A percentile compares a stretch with the other conserved stretches of the same genome.
These are phyloP conservation scores for Cyathus striatus DNA, from an alignment of 768 basidiomycete species.

Conservation along the genomic window DNA sequence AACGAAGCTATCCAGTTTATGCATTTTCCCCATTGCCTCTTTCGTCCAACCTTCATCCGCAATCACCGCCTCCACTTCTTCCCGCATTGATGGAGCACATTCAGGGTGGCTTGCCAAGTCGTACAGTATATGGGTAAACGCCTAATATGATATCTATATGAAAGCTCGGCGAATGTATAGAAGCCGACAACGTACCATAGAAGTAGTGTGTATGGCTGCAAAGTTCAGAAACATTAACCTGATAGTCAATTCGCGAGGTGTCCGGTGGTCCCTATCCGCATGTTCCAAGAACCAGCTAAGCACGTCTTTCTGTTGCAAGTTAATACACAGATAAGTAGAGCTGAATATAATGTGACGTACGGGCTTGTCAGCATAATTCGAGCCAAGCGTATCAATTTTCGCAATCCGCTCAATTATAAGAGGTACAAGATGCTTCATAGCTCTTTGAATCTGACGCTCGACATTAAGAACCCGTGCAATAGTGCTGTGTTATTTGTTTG, in stretches of 20 bases:
- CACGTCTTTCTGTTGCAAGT: slow-evolving; percentile 32
- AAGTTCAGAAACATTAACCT: slow-evolving; percentile 30
- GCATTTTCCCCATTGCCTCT: slow-evolving; percentile 25
- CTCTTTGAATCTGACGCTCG: no score
- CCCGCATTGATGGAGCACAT: slow-evolving; percentile 20
- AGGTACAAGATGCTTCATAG: slow-evolving; percentile 20
- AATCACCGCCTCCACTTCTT: slow-evolving; percentile 30
- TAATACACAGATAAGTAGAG: background rate
- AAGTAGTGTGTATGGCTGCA: slow-evolving; percentile 34
- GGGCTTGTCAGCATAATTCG: slow-evolving; percentile 25
- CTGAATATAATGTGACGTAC: slow-evolving; percentile 14
- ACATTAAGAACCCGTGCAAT: no score
- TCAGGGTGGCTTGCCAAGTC: slow-evolving; percentile 20
- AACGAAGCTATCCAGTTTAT: slow-evolving; percentile 37
- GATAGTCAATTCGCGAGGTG: slow-evolving; percentile 19
- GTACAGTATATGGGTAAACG: slow-evolving; percentile 20
- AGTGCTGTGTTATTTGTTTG: no score
- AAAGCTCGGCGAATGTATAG: background rate
- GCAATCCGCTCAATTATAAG: slow-evolving; percentile 24
- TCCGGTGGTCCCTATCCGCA: slow-evolving; percentile 23
- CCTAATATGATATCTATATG: slow-evolving; percentile 12
- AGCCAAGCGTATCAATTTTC: slow-evolving; percentile 20
- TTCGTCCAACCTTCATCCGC: slow-evolving; percentile 25
- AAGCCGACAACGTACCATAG: slow-evolving; percentile 18
- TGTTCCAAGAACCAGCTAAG: slow-evolving; percentile 41